Evolutionary conservation across 2,329 filamentous ascomycete species (phyloP).

Genomic region (Alternaria conjuncta): DNA sequence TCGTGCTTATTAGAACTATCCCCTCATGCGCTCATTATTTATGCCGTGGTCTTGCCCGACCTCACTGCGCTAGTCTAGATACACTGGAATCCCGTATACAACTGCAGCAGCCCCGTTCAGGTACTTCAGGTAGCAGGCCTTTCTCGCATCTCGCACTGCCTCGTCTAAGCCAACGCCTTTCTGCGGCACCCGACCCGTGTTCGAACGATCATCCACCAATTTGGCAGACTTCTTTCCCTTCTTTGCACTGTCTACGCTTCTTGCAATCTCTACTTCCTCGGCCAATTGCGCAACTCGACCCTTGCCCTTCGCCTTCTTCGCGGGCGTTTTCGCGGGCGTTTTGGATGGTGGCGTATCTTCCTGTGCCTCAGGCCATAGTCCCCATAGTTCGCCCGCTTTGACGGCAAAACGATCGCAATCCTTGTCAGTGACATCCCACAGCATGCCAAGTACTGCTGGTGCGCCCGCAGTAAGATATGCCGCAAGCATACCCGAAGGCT

Average conservation of each 20-base stretch:
- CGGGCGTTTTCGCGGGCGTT: conserved; percentile 26
- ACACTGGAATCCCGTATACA: conserved; percentile 94
- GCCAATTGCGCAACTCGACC: conserved; percentile 33
- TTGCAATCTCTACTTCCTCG: conserved; percentile 35
- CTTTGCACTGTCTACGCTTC: conserved; percentile 20
- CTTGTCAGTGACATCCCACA: conserved; percentile 98
- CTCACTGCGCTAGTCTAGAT: conserved; percentile 59
- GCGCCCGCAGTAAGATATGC: conserved; percentile 85
- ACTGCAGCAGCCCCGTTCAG: conserved; percentile 93
- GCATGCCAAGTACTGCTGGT: conserved; percentile 85
- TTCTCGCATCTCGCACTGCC: conserved; percentile 76
- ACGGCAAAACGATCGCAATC: conserved; percentile 94
- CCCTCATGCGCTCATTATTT: neutral
- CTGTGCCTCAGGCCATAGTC: conserved; percentile 64
- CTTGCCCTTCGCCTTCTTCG: conserved; percentile 41
- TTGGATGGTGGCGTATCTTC: conserved; percentile 30
- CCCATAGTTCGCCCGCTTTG: conserved; percentile 83
- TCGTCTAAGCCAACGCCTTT: conserved; percentile 67
- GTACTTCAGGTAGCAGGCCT: conserved; percentile 85
- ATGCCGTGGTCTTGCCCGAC: neutral
- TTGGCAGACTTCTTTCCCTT: conserved; percentile 36
- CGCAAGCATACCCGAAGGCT: conserved; percentile 87
- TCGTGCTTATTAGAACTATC: neutral
- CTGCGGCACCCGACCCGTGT: conserved; percentile 28
- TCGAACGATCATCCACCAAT: conserved; percentile 32